A percentile compares a stretch with the other conserved stretches of the same genome.
Evolutionary conservation across 768 basidiomycete species (phyloP).

Genomic region (Tylopilus subfusipes): DNA sequence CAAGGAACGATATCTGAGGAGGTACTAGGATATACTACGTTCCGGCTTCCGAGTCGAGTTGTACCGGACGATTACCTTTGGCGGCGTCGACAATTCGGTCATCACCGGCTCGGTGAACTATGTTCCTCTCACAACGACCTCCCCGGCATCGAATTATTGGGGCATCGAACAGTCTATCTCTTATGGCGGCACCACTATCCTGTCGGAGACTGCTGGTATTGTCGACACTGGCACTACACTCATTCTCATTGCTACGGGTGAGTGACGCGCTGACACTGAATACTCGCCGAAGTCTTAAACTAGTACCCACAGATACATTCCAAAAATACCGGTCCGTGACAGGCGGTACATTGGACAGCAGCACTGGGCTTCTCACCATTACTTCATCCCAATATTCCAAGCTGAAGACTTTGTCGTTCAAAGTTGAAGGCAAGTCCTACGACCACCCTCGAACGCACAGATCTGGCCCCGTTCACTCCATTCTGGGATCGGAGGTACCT

Average conservation of each 20-base stretch:
- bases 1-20: conserved; percentile 26
- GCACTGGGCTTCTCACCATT: conserved; percentile 31
- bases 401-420: conserved; percentile 27
- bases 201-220: conserved; percentile 30
- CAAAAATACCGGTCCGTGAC: conserved; percentile 23
- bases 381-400: conserved; percentile 23
- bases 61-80: conserved; percentile 1
- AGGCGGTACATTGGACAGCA: conserved; percentile 24
- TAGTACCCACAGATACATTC: conserved; percentile 25
- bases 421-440: conserved; percentile 21
- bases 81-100: neutral
- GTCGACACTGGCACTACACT: conserved; percentile 34
- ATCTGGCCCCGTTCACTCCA: conserved; percentile 36
- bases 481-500: conserved; percentile 25
- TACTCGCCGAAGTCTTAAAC: conserved; percentile 11
- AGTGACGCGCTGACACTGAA: neutral
- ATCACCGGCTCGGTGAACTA: neutral
- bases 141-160: conserved; percentile 4
- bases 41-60: conserved; percentile 14
- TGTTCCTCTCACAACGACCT: neutral
- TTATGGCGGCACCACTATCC: conserved; percentile 23
- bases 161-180: conserved; percentile 32
- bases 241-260: conserved; percentile 26
- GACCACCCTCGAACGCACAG: conserved; percentile 28
- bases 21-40: conserved; percentile 32